Conservation (phyloP, 2,329 filamentous ascomycete species). For the Esteya vermicola region DNA sequence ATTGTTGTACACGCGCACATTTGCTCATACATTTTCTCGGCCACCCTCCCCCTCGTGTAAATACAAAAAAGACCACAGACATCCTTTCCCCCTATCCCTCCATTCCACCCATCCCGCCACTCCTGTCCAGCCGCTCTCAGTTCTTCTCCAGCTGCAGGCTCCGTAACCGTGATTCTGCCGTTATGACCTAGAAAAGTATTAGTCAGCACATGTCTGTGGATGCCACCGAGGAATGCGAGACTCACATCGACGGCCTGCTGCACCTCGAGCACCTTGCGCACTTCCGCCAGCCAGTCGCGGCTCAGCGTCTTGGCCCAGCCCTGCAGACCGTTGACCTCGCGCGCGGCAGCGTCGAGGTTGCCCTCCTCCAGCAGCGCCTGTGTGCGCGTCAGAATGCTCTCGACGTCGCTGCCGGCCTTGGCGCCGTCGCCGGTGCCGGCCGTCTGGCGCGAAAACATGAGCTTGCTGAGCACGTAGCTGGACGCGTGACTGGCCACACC, state of each 20-base stretch:
- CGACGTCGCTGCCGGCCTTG: constrained; percentile 53
- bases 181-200: constrained; percentile 50
- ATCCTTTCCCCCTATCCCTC: neutral
- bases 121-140: neutral
- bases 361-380: constrained; percentile 88
- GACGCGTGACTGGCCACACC: constrained; percentile 91
- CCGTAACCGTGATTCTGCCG: constrained; percentile 77
- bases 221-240: constrained; percentile 12
- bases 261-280: constrained; percentile 84
- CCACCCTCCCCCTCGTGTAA: no score
- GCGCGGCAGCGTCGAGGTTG: constrained; percentile 75
- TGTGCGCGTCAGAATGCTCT: constrained; percentile 80
- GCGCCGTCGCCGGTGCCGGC: constrained; percentile 33
- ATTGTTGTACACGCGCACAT: constrained; percentile 1
- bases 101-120: neutral
- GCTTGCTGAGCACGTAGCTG: constrained; percentile 76
- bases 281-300: constrained; percentile 85
- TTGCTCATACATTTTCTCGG: no score
- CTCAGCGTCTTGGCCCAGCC: constrained; percentile 95
- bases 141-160: constrained; percentile 67
- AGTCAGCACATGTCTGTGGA: neutral
- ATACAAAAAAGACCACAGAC: no score
- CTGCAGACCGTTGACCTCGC: constrained; percentile 85
- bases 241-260: constrained; percentile 90
- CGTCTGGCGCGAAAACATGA: constrained; percentile 91